Conservation (phyloP, 2,329 filamentous ascomycete species). For the Alternaria arborescens region DNA sequence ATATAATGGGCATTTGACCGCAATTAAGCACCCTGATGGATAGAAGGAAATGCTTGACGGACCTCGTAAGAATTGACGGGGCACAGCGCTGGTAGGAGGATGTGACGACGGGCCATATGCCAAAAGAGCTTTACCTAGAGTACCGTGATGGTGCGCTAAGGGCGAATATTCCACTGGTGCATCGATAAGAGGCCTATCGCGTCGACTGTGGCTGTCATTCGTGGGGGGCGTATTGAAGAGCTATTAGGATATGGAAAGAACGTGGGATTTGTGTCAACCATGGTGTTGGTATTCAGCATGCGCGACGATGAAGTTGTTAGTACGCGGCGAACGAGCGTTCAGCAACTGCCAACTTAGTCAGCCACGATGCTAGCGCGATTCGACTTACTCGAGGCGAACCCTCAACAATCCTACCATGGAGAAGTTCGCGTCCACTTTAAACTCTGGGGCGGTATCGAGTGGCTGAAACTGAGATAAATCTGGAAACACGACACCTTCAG, state of each 20-base stretch:
- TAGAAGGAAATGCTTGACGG: conserved; percentile 1
- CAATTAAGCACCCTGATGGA: conserved; percentile 15
- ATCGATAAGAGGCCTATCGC: not conserved
- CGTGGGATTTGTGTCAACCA: not conserved
- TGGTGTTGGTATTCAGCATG: conserved; percentile 3
- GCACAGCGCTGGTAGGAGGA: not conserved
- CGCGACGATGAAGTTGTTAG: not conserved
- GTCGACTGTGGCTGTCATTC: not conserved
- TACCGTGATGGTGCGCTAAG: conserved; percentile 20
- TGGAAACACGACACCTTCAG: not conserved
- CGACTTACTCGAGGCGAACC: not conserved
- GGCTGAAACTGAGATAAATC: not conserved
- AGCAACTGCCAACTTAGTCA: not conserved
- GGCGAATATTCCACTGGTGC: conserved; percentile 6
- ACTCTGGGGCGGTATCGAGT: not conserved
- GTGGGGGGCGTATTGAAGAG: not conserved
- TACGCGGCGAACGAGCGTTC: not conserved
- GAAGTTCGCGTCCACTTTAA: not conserved
- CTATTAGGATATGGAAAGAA: not conserved
- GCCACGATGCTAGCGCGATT: not conserved
- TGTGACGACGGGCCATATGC: conserved; percentile 1
- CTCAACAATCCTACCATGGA: not conserved
- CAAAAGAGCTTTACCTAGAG: conserved; percentile 5
- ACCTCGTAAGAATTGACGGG: not conserved
- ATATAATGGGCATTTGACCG: conserved; percentile 9